Evolutionary conservation across 2,329 filamentous ascomycete species (phyloP), one percentile per base, ranked within the genome.

Genomic region (Lasiodiplodia gonubiensis): DNA sequence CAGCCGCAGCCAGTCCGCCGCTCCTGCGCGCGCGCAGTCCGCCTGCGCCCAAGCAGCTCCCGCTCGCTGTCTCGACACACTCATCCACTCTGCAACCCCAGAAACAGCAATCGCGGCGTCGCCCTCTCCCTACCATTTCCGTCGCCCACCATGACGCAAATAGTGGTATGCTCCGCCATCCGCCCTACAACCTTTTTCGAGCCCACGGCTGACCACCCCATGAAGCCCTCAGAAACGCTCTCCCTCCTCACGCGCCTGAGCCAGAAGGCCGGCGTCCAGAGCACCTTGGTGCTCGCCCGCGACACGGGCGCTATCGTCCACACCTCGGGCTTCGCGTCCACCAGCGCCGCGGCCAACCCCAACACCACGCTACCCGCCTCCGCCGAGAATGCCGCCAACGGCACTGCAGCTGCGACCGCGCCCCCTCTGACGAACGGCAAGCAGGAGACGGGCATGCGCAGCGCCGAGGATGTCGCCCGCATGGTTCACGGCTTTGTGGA

Each of bases 401-500:
- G 64, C 52, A 79, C 76, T 67, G 49, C 54, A 8, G 42, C 53
- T 6, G 39, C 57, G 30, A 33, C 30, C 30, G 30, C 30, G 10
- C 30, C 30, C 18, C 49, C 49, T 11, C 42, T 64, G 33, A 68
- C 71, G 2, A 79, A 77, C 48, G 71, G 74, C 37, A 71, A 75
- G 60, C 78, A 78, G 67, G 80, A 80, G 67, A 77, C 78, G 35
- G 82, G 81, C n/a, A 83, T 85, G 67, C 85, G 86, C 72, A 89
- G 85, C 52, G 86, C 90, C 8, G 89, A 92, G 74, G 90, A 93
- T 70, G 88, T 94, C 69, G 92, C 92, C 8, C 84, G 85, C 61
- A 86, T 93, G 82, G 89, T 94, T 1, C 94, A 90, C 89, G 86
- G 86, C 64, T 94, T 92, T 78, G 85, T 94, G 69, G 89, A 88